Conservation (phyloP, 1,284 basidiomycete species). For the Pisolithus thermaeus region DNA sequence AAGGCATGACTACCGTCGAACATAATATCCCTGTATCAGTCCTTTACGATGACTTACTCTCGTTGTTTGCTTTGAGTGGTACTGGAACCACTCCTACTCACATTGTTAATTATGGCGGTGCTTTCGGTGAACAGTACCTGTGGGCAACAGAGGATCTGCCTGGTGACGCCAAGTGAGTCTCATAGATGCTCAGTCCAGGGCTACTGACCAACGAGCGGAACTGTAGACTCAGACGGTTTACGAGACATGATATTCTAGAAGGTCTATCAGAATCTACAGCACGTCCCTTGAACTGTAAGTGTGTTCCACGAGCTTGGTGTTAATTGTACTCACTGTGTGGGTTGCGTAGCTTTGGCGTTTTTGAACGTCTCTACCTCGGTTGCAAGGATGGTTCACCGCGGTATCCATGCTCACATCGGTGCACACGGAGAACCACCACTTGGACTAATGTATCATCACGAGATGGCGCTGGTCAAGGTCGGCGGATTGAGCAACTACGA, state of each 20-base stretch:
- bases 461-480: conserved; percentile 56
- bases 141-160: conserved; percentile 63
- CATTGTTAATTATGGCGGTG: conserved; percentile 67
- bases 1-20: conserved; percentile 76
- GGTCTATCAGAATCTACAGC: conserved; percentile 53
- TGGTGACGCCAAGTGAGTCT: conserved; percentile 55
- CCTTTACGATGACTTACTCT: conserved; percentile 64
- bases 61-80: conserved; percentile 55
- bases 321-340: neutral
- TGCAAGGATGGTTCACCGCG: conserved; percentile 56
- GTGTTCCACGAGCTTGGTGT: neutral
- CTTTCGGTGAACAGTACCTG: conserved; percentile 57
- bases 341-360: conserved; percentile 47
- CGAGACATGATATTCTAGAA: conserved; percentile 60
- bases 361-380: conserved; percentile 65
- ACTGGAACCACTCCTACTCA: conserved; percentile 72
- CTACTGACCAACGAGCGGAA: neutral
- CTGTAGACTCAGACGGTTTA: conserved; percentile 53
- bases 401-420: conserved; percentile 61
- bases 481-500: conserved; percentile 53
- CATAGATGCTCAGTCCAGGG: neutral
- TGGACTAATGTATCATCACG: conserved; percentile 69
- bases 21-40: conserved; percentile 59
- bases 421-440: conserved; percentile 72
- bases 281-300: conserved; percentile 53